Evolutionary conservation across 2,329 filamentous ascomycete genomes (phyloP).

Genomic region (Aphanoascus verrucosus): DNA sequence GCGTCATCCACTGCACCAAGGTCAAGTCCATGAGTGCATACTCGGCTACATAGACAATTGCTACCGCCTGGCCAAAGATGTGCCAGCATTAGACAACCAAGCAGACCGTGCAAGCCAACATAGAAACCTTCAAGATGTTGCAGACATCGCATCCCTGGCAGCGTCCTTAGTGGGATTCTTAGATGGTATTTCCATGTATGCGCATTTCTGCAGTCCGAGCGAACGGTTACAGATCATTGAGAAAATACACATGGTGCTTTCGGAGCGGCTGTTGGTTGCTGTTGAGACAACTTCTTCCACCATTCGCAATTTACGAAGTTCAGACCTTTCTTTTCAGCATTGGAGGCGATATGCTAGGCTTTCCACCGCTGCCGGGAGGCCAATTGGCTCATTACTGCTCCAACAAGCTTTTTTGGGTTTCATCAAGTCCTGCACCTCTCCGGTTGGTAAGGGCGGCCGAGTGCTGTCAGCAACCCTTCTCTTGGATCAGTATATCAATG

Average conservation of each 20-base stretch:
- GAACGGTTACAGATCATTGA: conserved; percentile 65
- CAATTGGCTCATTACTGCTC: conserved; percentile 81
- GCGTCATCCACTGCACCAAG: conserved; percentile 58
- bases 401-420: conserved; percentile 83
- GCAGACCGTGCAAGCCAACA: conserved; percentile 41
- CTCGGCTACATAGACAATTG: conserved; percentile 64
- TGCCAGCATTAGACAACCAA: conserved; percentile 46
- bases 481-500: conserved; percentile 61
- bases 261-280: conserved; percentile 72
- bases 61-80: conserved; percentile 47
- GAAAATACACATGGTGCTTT: conserved; percentile 60
- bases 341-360: conserved; percentile 82
- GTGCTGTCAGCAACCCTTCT: conserved; percentile 53
- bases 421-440: conserved; percentile 64
- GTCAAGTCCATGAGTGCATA: conserved; percentile 55
- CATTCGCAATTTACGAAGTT: conserved; percentile 64
- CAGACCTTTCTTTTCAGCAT: conserved; percentile 58
- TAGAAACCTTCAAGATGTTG: conserved; percentile 45
- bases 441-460: conserved; percentile 56
- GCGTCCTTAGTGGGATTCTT: conserved; percentile 86
- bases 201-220: conserved; percentile 67
- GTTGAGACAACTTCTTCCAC: conserved; percentile 85
- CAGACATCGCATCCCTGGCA: conserved; percentile 62
- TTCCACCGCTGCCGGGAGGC: conserved; percentile 67
- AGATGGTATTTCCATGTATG: conserved; percentile 65